These are phyloP conservation scores for Lasiodiplodia theobromae DNA, from an alignment of 2,329 filamentous ascomycete genomes.

Conservation along the genomic window DNA sequence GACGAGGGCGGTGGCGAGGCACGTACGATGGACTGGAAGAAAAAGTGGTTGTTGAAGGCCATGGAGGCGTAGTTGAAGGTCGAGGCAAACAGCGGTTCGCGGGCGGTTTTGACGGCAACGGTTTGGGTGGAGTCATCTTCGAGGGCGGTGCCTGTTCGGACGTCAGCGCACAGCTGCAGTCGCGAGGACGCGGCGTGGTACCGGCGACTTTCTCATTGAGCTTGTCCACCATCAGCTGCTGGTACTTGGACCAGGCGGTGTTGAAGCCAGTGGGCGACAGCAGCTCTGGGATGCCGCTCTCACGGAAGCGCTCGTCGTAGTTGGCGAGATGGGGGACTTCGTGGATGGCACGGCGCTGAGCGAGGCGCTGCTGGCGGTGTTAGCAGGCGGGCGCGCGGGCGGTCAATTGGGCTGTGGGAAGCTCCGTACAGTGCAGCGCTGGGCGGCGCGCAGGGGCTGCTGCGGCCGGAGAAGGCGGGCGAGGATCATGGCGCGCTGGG, in stretches of 20 bases:
- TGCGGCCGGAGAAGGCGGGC: conserved; percentile 22
- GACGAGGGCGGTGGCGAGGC: not conserved
- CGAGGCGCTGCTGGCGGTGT: conserved; percentile 2
- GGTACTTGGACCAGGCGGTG: conserved; percentile 84
- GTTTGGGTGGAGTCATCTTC: conserved; percentile 69
- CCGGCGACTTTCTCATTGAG: conserved; percentile 78
- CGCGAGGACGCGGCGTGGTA: conserved; percentile 51
- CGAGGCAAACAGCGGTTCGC: conserved; percentile 77
- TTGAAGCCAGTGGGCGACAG: conserved; percentile 74
- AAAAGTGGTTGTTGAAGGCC: conserved; percentile 90
- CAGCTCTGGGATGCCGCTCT: conserved; percentile 71
- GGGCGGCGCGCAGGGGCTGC: conserved; percentile 40
- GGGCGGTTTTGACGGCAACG: conserved; percentile 77
- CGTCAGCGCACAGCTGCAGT: conserved; percentile 24
- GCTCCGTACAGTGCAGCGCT: conserved; percentile 24
- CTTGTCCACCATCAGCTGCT: conserved; percentile 74
- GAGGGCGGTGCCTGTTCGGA: conserved; percentile 65
- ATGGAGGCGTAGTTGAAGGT: conserved; percentile 97
- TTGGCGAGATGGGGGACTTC: conserved; percentile 50
- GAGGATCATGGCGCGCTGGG: conserved; percentile 28
- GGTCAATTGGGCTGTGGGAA: conserved; percentile 24
- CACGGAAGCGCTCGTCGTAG: conserved; percentile 53
- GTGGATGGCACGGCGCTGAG: conserved; percentile 44
- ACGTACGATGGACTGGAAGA: conserved; percentile 68
- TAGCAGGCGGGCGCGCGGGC: conserved; percentile 10